phyloP scores from a whole-genome alignment of 768 basidiomycete genomes.

The Amanita rubescens region DNA sequence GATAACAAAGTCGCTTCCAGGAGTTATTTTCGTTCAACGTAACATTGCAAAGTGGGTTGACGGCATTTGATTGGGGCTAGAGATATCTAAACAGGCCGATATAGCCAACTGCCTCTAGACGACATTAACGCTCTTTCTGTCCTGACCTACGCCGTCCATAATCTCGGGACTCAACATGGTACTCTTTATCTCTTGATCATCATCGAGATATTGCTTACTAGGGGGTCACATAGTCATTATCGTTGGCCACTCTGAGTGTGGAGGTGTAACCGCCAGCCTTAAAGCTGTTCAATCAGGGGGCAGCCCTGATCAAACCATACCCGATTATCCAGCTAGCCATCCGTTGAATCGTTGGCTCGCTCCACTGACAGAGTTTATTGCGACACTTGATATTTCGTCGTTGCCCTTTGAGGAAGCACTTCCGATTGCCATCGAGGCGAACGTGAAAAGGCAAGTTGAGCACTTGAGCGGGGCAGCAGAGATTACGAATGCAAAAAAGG shows the following conservation, averaged over 20 bases:
- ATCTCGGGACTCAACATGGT: constrained; percentile 75
- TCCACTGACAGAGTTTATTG: constrained; percentile 53
- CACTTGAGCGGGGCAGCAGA: constrained; percentile 40
- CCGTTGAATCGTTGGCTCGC: constrained; percentile 67
- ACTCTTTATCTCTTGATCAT: constrained; percentile 26
- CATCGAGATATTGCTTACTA: constrained; percentile 22
- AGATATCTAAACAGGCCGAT: not conserved
- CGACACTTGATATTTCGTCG: constrained; percentile 35
- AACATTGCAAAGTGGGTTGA: constrained; percentile 78
- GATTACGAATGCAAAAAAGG: constrained; percentile 37
- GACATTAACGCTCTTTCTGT: constrained; percentile 71
- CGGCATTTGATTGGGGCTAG: not conserved
- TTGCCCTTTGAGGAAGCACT: constrained; percentile 31
- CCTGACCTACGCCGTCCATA: constrained; percentile 64
- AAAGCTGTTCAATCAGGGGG: constrained; percentile 32
- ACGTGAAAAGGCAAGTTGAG: constrained; percentile 48
- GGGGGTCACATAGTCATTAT: constrained; percentile 50
- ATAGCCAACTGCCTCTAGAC: constrained; percentile 63
- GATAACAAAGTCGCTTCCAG: constrained; percentile 60
- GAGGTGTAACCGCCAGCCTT: constrained; percentile 59
- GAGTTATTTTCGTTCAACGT: constrained; percentile 77
- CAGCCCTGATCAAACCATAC: constrained; percentile 26
- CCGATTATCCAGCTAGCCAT: constrained; percentile 28
- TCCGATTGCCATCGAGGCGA: constrained; percentile 46
- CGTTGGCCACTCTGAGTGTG: constrained; percentile 80